These are phyloP conservation scores for Thelonectria discophora DNA, from an alignment of 2,329 filamentous ascomycete genomes.

Conservation along the genomic window DNA sequence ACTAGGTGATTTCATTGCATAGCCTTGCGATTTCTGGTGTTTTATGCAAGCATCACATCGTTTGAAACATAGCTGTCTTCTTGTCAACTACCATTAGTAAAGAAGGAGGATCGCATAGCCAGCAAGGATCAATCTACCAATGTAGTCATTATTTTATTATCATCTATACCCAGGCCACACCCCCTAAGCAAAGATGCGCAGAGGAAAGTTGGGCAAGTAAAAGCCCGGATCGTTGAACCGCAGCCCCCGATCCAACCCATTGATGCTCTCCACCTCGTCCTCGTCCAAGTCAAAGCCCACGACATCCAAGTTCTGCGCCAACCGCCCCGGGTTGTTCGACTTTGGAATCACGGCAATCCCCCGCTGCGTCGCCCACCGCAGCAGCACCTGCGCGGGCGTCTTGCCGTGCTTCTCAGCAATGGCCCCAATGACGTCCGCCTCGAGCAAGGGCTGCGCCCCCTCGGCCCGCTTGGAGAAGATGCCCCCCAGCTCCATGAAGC, in stretches of 20 bases:
- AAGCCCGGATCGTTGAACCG: constrained; percentile 65
- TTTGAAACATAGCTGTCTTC: too few species aligned
- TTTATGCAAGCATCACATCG: too few species aligned
- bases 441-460: constrained; percentile 43
- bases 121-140: too few species aligned
- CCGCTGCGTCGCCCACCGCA: constrained; percentile 73
- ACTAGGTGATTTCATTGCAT: neutral
- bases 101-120: too few species aligned
- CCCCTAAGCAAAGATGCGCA: constrained; percentile 59
- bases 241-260: constrained; percentile 60
- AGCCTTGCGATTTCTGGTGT: constrained; percentile 6
- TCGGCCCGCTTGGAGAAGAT: constrained; percentile 42
- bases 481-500: constrained; percentile 45
- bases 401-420: constrained; percentile 64
- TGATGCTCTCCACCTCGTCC: constrained; percentile 66
- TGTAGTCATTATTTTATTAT: too few species aligned
- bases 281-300: constrained; percentile 62
- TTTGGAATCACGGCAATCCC: constrained; percentile 72
- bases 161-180: constrained; percentile 1
- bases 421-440: constrained; percentile 53
- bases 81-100: too few species aligned
- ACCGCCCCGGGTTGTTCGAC: constrained; percentile 60
- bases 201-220: constrained; percentile 51
- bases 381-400: constrained; percentile 71
- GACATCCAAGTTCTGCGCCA: constrained; percentile 66